Conservation (phyloP, 331 rosid species). For the Spiraea crenata region DNA sequence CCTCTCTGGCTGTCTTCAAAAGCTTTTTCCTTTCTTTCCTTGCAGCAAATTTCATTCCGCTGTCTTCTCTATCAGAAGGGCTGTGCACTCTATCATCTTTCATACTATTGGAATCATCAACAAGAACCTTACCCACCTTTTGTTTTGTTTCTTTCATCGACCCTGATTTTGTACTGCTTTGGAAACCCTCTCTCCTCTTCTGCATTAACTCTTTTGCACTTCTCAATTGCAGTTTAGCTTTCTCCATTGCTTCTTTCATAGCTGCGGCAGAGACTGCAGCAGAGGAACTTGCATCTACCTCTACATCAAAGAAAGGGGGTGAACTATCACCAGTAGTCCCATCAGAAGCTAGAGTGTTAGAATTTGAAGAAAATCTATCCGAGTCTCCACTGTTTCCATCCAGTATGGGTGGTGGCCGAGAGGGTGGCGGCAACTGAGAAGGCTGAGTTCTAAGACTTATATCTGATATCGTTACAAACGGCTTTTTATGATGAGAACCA, state of each 20-base stretch:
- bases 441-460: slow-evolving; percentile 83
- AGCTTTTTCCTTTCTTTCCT: slow-evolving; percentile 54
- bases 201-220: slow-evolving; percentile 65
- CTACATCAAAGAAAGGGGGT: slow-evolving; percentile 77
- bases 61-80: slow-evolving; percentile 34
- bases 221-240: slow-evolving; percentile 51
- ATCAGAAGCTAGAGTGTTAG: slow-evolving; percentile 40
- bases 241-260: slow-evolving; percentile 62
- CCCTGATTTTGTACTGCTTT: slow-evolving; percentile 38
- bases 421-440: slow-evolving; percentile 80
- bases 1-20: slow-evolving; percentile 40
- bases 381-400: slow-evolving; percentile 45
- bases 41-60: slow-evolving; percentile 31
- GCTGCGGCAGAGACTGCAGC: slow-evolving; percentile 67
- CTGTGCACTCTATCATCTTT: slow-evolving; percentile 39
- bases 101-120: slow-evolving; percentile 32
- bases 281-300: slow-evolving; percentile 84
- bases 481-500: slow-evolving; percentile 43
- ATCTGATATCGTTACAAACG: slow-evolving; percentile 63
- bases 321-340: slow-evolving; percentile 48
- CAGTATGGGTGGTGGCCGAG: slow-evolving; percentile 78
- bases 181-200: slow-evolving; percentile 51
- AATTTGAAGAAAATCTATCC: slow-evolving; percentile 35
- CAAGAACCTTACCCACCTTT: slow-evolving; percentile 25
- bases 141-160: slow-evolving; percentile 35